These are phyloP conservation scores for Penicillium paxilli DNA, from an alignment of 495 filamentous ascomycete species.

Conservation along the genomic window DNA sequence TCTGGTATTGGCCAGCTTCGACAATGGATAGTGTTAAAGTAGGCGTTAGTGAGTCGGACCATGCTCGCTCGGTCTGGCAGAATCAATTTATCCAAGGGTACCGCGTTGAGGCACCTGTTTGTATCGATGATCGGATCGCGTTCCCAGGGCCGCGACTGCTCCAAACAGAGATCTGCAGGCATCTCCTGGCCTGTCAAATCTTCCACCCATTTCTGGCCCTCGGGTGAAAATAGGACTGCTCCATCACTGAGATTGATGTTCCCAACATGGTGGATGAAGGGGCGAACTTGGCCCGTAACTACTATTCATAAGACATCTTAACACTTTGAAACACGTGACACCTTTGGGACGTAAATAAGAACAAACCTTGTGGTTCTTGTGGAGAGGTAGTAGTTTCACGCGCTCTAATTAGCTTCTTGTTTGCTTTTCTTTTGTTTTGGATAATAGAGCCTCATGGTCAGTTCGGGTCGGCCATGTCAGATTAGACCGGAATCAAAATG, in stretches of 20 bases:
- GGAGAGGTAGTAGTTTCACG: neutral
- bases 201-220: neutral
- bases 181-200: neutral
- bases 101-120: neutral
- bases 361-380: neutral
- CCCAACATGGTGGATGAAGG: neutral
- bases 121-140: neutral
- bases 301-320: neutral
- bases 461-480: too few species aligned
- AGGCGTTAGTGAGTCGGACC: neutral
- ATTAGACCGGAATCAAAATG: too few species aligned
- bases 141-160: neutral
- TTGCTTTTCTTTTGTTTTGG: neutral
- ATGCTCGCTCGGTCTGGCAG: neutral
- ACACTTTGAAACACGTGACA: neutral
- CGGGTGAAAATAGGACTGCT: neutral
- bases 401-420: neutral
- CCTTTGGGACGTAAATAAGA: neutral
- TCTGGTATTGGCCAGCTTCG: neutral
- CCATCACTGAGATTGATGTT: constrained; percentile 1
- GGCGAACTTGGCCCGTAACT: neutral
- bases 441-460: neutral
- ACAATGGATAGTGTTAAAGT: neutral
- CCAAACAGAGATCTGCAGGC: neutral
- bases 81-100: neutral